A percentile compares a stretch with the other conserved stretches of the same genome.
Evolutionary conservation across 495 filamentous ascomycete genomes (phyloP).

Genomic region (Penicillium canariense): DNA sequence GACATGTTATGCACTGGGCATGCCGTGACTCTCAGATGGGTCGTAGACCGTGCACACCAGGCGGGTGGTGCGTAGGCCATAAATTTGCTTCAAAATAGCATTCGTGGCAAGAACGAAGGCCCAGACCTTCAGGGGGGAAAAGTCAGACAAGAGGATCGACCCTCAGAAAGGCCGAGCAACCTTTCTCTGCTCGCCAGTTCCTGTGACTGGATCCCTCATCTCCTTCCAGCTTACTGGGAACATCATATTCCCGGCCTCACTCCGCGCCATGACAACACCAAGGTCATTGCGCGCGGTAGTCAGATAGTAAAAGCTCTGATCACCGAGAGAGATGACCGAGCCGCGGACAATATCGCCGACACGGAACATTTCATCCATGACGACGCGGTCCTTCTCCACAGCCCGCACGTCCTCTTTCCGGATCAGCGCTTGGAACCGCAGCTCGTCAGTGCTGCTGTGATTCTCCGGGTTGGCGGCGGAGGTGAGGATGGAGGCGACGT

Average conservation of each 20-base stretch:
- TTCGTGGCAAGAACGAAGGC: neutral
- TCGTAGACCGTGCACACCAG: neutral
- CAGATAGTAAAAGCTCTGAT: constrained; percentile 91
- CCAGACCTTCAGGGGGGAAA: neutral
- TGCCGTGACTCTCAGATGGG: neutral
- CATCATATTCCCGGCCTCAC: constrained; percentile 86
- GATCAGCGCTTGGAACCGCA: constrained; percentile 50
- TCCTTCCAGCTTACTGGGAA: constrained; percentile 93
- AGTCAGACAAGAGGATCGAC: neutral
- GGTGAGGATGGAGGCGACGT: constrained; percentile 48
- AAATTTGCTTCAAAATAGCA: neutral
- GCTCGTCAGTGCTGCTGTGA: constrained; percentile 47
- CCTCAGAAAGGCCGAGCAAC: constrained; percentile 87
- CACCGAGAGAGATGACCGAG: constrained; percentile 84
- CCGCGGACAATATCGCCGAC: constrained; percentile 92
- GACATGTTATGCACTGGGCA: neutral
- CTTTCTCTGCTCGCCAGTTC: constrained; percentile 75
- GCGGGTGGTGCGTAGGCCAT: neutral
- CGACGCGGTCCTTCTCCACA: constrained; percentile 93
- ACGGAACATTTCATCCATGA: constrained; percentile 85
- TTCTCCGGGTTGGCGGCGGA: constrained; percentile 46
- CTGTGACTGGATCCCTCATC: constrained; percentile 81
- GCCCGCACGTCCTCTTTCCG: constrained; percentile 87
- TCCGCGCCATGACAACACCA: constrained; percentile 90
- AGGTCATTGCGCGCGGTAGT: constrained; percentile 86